phyloP scores from a whole-genome alignment of 768 basidiomycete genomes.

The Tulasnella sp. region DNA sequence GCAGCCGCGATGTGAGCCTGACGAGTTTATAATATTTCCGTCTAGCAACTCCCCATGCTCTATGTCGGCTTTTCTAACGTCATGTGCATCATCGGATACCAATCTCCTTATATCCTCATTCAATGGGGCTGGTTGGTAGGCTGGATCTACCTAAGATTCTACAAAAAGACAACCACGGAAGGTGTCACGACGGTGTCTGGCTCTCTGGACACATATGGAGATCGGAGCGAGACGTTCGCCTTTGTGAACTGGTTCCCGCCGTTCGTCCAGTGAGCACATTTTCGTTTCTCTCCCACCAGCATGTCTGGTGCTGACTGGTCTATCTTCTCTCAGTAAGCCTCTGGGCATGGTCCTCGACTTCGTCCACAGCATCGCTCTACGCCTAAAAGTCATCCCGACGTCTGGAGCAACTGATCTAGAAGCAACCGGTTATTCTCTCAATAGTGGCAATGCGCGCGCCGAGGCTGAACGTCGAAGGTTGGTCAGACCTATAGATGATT shows the following conservation, averaged over 20 bases:
- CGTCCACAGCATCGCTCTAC: constrained; percentile 46
- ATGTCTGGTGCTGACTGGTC: not conserved
- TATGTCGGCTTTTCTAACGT: constrained; percentile 86
- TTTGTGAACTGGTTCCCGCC: constrained; percentile 96
- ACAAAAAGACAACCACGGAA: constrained; percentile 78
- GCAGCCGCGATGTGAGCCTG: not conserved
- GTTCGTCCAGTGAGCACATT: constrained; percentile 65
- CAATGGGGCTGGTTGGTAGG: constrained; percentile 99
- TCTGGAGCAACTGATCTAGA: constrained; percentile 51
- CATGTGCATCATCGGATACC: constrained; percentile 69
- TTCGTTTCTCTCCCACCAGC: constrained; percentile 1
- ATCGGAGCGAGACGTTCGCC: constrained; percentile 92
- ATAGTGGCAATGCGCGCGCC: constrained; percentile 47
- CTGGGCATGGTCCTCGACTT: constrained; percentile 55
- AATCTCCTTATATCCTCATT: constrained; percentile 83
- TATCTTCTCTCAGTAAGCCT: constrained; percentile 43
- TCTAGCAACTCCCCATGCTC: constrained; percentile 82
- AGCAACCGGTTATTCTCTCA: constrained; percentile 64
- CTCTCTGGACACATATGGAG: constrained; percentile 63
- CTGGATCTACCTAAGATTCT: constrained; percentile 93
- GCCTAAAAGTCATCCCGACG: constrained; percentile 64
- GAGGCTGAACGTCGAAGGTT: constrained; percentile 94
- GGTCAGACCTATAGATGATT: not conserved
- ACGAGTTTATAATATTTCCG: constrained; percentile 13
- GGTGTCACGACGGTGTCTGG: constrained; percentile 36